Conservation (phyloP, 371 early-diverging fungal genomes). For the Chytridiales sp. region DNA sequence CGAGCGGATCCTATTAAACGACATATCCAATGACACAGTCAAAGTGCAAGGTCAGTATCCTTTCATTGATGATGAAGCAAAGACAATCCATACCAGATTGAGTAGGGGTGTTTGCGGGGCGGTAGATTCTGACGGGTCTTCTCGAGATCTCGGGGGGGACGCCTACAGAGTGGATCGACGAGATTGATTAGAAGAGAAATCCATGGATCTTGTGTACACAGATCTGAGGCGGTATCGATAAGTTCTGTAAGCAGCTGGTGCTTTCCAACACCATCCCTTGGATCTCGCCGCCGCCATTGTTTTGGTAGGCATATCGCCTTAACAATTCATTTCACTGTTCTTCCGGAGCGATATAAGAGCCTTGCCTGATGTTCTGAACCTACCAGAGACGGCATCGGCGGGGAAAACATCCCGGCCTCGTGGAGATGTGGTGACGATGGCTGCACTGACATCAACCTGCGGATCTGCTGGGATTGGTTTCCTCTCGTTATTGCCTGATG, state of each 20-base stretch:
- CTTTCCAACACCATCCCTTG: neutral
- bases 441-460: too few species aligned
- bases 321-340: neutral
- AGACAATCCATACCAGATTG: too few species aligned
- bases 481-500: too few species aligned
- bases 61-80: too few species aligned
- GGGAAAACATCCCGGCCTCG: neutral
- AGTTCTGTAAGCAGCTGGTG: neutral
- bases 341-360: neutral
- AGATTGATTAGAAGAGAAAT: too few species aligned
- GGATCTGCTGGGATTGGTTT: too few species aligned
- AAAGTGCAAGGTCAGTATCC: too few species aligned
- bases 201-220: neutral
- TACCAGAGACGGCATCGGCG: neutral
- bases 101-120: conserved; percentile 80
- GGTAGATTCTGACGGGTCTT: conserved; percentile 84
- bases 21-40: too few species aligned
- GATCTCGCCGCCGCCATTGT: neutral
- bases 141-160: conserved; percentile 41
- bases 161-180: conserved; percentile 23
- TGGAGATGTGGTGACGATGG: neutral
- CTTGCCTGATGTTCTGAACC: neutral
- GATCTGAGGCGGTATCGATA: neutral
- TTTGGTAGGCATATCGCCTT: neutral
- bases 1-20: conserved; percentile 71